Base-by-base conservation (phyloP, 202 grass and related monocot genomes). In the Miscanthus sacchariflorus region DNA sequence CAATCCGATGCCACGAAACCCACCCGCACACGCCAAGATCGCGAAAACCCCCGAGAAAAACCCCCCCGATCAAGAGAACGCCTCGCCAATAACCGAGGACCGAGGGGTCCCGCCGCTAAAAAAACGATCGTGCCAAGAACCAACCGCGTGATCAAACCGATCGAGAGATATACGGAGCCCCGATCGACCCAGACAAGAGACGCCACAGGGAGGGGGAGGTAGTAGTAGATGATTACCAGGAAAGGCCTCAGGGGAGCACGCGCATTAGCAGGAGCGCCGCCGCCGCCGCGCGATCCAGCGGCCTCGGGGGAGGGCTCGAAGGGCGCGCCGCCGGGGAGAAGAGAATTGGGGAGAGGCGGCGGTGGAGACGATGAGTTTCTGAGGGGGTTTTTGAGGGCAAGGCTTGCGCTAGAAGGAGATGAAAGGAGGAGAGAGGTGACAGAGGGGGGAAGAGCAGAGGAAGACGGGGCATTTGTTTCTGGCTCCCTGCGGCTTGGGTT, bases 11-110 rank as follows among this genome's bases (percentile, higher is more conserved):
- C 11, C 9, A n/a, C n/a, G 19, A 64, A 77, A 83, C 80, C 88
- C 52, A 77, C 30, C 27, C 48, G 49, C 48, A 18, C 78, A 76
- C n/a, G 45, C 68, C 19, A 68, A 86, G 84, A 85, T 78, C 82
- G 42, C 81, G 85, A 77, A 89, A 92, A 89, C 66, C 73, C 93
- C 91, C 72, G 25, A 89, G 46, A 79, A 91, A 89, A 93, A 38
- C 54, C 70, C 23, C 12, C 23, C 12, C 67, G 64, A 91, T 82
- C 75, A 83, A 76, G 25, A 70, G 69, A 14, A 12, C 78, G 70
- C 80, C 48, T 27, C 80, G 15, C 79, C 63, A 63, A 79, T 7
- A 77, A 42, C 64, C 43, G 19, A 25, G 66, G 35, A 33, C 21
- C 19, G 11, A 7, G 0, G 12, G 42, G 2, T 6, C 68, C 46